Base-by-base conservation (phyloP, 73 alveolate species). In the Effrenium voratum region DNA sequence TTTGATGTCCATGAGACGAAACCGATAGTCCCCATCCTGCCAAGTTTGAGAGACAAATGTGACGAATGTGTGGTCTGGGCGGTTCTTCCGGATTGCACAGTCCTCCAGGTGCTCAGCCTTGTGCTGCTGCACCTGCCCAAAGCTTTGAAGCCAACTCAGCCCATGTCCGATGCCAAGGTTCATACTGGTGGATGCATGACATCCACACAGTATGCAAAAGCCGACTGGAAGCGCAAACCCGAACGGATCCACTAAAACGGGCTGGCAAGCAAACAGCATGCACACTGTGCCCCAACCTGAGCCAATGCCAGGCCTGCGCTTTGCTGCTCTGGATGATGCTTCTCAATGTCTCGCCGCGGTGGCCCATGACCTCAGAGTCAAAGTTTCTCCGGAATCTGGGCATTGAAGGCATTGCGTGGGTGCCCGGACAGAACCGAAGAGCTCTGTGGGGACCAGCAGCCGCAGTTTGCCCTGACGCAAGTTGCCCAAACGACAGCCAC, bases 101-200 rank as follows among this genome's bases (percentile, higher is more conserved):
- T n/a, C 94, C 94, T 86, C 68, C 12, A 86, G 94, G 46, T 66
- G 60, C 63, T 86, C 94, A 0, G 94, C 94, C 40, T 86, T 86
- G 82, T 86, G 94, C 83, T 86, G 94, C n/a, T 86, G 94, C 47
- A 86, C 94, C 94, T 85, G 94, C 40, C 75, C n/a, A n/a, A 52
- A n/a, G n/a, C n/a, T n/a, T n/a, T n/a, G n/a, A n/a, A n/a, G n/a
- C n/a, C n/a, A n/a, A n/a, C n/a, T n/a, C n/a, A n/a, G n/a, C n/a
- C n/a, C n/a, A n/a, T n/a, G n/a, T n/a, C n/a, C n/a, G n/a, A n/a
- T n/a, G n/a, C n/a, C n/a, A n/a, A n/a, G n/a, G n/a, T n/a, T n/a
- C n/a, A n/a, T n/a, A n/a, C n/a, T 22, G 72, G 28, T 57, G 1
- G 16, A 22, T 22, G 28, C 1, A 57, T 2, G n/a, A 57, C 72